Percentiles rank a stretch among this genome's conserved stretches.
phyloP scores from a whole-genome alignment of 2,329 filamentous ascomycete genomes.

The Pyricularia sp. region DNA sequence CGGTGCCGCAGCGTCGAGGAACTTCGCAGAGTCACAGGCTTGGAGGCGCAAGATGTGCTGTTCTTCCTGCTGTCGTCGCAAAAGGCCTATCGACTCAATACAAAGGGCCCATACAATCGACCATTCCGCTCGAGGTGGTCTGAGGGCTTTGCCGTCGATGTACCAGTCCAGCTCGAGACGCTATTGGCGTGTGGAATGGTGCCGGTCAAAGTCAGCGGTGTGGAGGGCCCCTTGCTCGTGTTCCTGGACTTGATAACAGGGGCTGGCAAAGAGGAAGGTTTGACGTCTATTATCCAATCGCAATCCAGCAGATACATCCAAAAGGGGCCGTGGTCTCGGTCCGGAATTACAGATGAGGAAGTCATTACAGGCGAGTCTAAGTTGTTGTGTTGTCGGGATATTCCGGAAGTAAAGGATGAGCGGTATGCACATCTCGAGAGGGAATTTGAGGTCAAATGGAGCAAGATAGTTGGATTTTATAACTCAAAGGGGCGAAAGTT shows the following conservation, averaged over 20 bases:
- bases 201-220: slow-evolving; percentile 6
- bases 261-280: not conserved
- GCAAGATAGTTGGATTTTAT: not conserved
- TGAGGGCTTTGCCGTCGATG: slow-evolving; percentile 14
- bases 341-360: too few species aligned
- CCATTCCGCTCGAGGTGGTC: slow-evolving; percentile 8
- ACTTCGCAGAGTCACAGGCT: slow-evolving; percentile 10
- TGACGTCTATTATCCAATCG: not conserved
- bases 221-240: not conserved
- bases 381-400: too few species aligned
- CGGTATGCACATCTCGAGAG: too few species aligned
- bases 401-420: too few species aligned
- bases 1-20: slow-evolving; percentile 14
- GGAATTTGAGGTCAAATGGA: too few species aligned
- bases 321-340: not conserved
- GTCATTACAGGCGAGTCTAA: too few species aligned
- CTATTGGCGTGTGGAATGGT: slow-evolving; percentile 9
- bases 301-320: not conserved
- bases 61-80: slow-evolving; percentile 12
- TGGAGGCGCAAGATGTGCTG: slow-evolving; percentile 14
- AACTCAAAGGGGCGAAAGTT: not conserved
- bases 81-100: slow-evolving; percentile 10
- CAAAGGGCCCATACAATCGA: slow-evolving; percentile 13
- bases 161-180: slow-evolving; percentile 9
- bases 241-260: not conserved